A percentile compares a stretch with the other conserved stretches of the same genome.
Conservation (phyloP, 805 yeast genomes). For the Candida odintsovae region DNA sequence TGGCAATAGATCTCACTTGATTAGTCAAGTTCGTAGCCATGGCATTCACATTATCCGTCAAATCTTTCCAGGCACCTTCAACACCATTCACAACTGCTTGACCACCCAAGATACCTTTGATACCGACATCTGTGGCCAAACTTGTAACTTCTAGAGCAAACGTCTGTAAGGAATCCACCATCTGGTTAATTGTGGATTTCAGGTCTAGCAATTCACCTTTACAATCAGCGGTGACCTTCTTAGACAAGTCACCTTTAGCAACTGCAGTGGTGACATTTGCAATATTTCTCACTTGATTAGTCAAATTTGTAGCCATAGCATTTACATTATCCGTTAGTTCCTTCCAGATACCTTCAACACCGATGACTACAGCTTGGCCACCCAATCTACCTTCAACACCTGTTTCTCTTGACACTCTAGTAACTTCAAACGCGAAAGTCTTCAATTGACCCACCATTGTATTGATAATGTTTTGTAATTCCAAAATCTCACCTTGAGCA, state of each 20-base stretch:
- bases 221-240: conserved; percentile 83
- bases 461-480: conserved; percentile 79
- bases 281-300: conserved; percentile 85
- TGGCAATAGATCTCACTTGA: conserved; percentile 89
- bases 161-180: conserved; percentile 87
- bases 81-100: conserved; percentile 89
- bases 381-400: conserved; percentile 90
- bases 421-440: conserved; percentile 82
- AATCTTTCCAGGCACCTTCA: conserved; percentile 88
- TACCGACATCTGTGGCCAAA: conserved; percentile 92
- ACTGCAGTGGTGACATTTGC: conserved; percentile 85
- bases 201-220: conserved; percentile 85
- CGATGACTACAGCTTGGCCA: conserved; percentile 84
- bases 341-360: conserved; percentile 87
- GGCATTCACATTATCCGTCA: conserved; percentile 84
- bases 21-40: conserved; percentile 92
- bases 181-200: conserved; percentile 80
- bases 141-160: conserved; percentile 85
- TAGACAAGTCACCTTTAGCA: conserved; percentile 84
- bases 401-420: conserved; percentile 85
- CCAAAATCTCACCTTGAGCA: conserved; percentile 87
- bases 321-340: conserved; percentile 87
- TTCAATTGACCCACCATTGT: conserved; percentile 88
- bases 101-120: conserved; percentile 86
- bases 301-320: conserved; percentile 87